A percentile compares a stretch with the other conserved stretches of the same genome.
Evolutionary conservation across 106 monocot species (phyloP).

Genomic region (Iris macrosiphon): DNA sequence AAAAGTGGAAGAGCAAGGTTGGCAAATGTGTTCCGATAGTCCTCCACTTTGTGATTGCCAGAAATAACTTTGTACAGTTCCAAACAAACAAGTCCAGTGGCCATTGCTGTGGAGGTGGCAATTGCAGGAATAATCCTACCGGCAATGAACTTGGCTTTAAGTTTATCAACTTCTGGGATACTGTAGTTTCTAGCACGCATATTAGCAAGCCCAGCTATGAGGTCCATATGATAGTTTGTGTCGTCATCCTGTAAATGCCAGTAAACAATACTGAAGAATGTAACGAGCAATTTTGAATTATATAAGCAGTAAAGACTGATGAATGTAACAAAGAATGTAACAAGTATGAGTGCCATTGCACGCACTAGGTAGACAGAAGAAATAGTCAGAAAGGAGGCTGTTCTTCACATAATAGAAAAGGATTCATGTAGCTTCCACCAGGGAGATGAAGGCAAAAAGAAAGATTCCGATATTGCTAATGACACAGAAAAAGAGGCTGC

Average conservation of each 20-base stretch:
- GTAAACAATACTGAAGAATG: not conserved
- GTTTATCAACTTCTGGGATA: conserved; percentile 40
- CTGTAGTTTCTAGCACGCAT: conserved; percentile 42
- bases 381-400: no score
- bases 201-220: conserved; percentile 36
- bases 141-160: conserved; percentile 39
- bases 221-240: conserved; percentile 39
- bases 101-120: conserved; percentile 33
- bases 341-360: no score
- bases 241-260: conserved; percentile 22
- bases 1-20: conserved; percentile 38
- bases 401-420: no score
- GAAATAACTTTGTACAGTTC: conserved; percentile 38
- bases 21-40: conserved; percentile 40
- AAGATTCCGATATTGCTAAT: no score
- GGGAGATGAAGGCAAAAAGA: no score
- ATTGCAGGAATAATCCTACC: conserved; percentile 38
- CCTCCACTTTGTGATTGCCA: conserved; percentile 21
- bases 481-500: no score
- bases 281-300: no score
- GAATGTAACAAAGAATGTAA: no score
- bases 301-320: no score
- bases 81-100: conserved; percentile 37
- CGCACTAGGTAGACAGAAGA: no score
- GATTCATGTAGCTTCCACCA: no score